Base-by-base conservation (phyloP, 108 stramenopile species). In the Skeletonema marinoi region DNA sequence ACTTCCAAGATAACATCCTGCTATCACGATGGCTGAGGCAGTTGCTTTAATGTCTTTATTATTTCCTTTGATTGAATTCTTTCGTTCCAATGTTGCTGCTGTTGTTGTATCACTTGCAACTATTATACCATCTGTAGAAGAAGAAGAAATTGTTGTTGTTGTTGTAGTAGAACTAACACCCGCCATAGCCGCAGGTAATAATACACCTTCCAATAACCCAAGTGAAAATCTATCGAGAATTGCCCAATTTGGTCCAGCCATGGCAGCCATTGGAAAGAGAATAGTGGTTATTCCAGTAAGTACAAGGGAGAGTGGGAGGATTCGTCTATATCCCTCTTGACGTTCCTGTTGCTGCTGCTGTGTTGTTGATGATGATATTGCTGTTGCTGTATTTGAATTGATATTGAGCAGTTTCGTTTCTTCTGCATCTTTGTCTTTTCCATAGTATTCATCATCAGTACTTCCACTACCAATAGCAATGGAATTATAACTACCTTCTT, bases 1-100 rank as follows among this genome's bases (percentile, higher is more conserved):
- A 58, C 80, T 81, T 2, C 80, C 80, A 4, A 81, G 68, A 50
- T 81, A 81, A 35, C 80, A 81, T 25, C 80, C 80, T 6, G 80
- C 80, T 2, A 81, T 76, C 17, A 81, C 75, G 6, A 71, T 42
- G 4, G 80, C 70, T 13, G 80, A 81, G 7, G 80, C 80, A 5
- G 80, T 81, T 14, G 80, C 75, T 21, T 65, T 74, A n/a, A 64
- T 64, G 44, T 50, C 67, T 3, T 60, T 51, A 31, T 70, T 50
- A 0, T 51, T 19, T 19, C 17, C 69, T 41, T 2, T 61, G 56
- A 12, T 41, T 2, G 11, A 2, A 11, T 11, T 11, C 11, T 41
- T 41, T 12, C 39, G 39, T 41, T 41, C 12, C 9, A 39, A 9
- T 39, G 8, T 39, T 41, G 39, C 12, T 41, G 39, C 12, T 41